A percentile compares a stretch with the other conserved stretches of the same genome.
Conservation (phyloP, 192 early-diverging fungal species). For the Backusella circina region DNA sequence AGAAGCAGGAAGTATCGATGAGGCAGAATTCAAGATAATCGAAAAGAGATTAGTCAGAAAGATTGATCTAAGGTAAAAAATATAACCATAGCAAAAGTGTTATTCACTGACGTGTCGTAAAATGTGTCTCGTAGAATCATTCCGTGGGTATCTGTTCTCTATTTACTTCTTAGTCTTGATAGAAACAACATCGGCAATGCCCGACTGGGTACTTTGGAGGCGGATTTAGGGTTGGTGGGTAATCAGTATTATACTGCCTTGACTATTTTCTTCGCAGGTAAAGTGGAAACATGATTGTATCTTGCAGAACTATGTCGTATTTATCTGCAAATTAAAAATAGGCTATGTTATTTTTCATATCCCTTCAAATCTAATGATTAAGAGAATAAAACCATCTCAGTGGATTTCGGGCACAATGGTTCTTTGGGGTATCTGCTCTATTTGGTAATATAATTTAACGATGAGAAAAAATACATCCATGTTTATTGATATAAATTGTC, state of each 20-base stretch:
- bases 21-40: neutral
- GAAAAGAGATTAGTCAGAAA: constrained; percentile 7
- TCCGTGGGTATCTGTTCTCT: constrained; percentile 21
- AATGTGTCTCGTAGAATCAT: neutral
- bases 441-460: constrained; percentile 7
- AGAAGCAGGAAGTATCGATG: neutral
- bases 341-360: constrained; percentile 27
- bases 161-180: constrained; percentile 19
- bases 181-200: constrained; percentile 34
- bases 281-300: neutral
- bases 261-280: constrained; percentile 31
- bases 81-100: neutral
- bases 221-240: constrained; percentile 13
- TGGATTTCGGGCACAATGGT: constrained; percentile 29
- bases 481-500: neutral
- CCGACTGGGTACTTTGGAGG: constrained; percentile 19
- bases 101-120: neutral
- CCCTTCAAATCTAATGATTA: constrained; percentile 28
- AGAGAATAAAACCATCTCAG: constrained; percentile 22
- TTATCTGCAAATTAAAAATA: neutral
- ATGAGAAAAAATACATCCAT: neutral
- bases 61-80: constrained; percentile 7
- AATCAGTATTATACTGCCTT: constrained; percentile 31
- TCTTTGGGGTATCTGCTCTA: constrained; percentile 25
- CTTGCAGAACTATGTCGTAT: neutral